These are phyloP conservation scores for Lasiodiplodia gonubiensis DNA, from an alignment of 2,329 filamentous ascomycete genomes.

Conservation along the genomic window DNA sequence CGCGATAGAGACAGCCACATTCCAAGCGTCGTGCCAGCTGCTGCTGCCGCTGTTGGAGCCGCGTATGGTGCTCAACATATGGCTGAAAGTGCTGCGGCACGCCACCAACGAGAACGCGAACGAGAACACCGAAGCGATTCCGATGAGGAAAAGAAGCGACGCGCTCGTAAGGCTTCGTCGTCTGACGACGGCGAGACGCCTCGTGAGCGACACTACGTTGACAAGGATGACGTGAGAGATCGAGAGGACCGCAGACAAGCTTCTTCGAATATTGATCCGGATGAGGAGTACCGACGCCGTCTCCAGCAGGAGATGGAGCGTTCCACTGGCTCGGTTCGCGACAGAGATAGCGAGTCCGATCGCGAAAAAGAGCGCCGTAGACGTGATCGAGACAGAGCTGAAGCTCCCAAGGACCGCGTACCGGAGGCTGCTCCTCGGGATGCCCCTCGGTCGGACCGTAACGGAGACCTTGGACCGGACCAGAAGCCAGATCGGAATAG, in stretches of 20 bases:
- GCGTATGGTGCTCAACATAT: slow-evolving; percentile 31
- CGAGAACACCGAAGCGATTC: slow-evolving; percentile 9
- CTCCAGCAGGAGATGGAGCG: slow-evolving; percentile 53
- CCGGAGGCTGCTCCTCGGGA: background rate
- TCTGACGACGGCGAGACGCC: slow-evolving; percentile 44
- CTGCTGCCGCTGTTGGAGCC: slow-evolving; percentile 37
- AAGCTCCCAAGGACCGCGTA: background rate
- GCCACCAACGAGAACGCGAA: slow-evolving; percentile 17
- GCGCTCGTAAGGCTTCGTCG: slow-evolving; percentile 35
- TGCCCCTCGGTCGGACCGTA: slow-evolving; percentile 32
- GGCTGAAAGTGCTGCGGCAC: slow-evolving; percentile 29
- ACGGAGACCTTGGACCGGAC: slow-evolving; percentile 18
- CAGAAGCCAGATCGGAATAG: slow-evolving; percentile 13
- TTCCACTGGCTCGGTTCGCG: slow-evolving; percentile 36
- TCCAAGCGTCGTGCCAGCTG: slow-evolving; percentile 31
- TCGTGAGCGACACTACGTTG: slow-evolving; percentile 42
- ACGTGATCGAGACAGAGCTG: slow-evolving; percentile 38
- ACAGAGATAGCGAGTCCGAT: slow-evolving; percentile 38
- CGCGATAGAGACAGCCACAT: slow-evolving; percentile 30
- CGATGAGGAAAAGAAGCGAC: slow-evolving; percentile 38
- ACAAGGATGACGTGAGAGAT: slow-evolving; percentile 36
- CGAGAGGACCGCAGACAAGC: slow-evolving; percentile 37
- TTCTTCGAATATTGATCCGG: slow-evolving; percentile 50
- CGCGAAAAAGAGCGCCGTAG: slow-evolving; percentile 43
- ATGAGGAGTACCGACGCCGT: slow-evolving; percentile 58